Evolutionary conservation across 768 basidiomycete genomes (phyloP), one percentile per base, ranked within the genome.

Genomic region (Boletus reticuloceps): DNA sequence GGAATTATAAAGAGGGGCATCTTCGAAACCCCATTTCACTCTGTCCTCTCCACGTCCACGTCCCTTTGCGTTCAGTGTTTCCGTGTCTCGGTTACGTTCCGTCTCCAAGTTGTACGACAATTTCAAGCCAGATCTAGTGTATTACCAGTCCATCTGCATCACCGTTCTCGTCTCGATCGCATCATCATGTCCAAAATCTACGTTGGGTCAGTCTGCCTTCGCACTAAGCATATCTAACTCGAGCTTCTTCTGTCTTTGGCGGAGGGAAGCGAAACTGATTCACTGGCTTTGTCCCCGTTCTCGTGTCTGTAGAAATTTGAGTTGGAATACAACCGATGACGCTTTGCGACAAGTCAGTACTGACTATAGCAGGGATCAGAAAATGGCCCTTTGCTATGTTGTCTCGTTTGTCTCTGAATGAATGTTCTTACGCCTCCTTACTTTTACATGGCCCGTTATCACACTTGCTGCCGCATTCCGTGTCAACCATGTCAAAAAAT

Each of bases 311-410:
- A 92, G 91, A 80, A 92, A 92, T 85, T 81, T 92, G 82, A 91
- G 89, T 83, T 93, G 91, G 91, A 89, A 88, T 80, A 96, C 94
- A 74, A 94, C 85, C 73, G 94, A 96, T 84, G 94, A 96, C 40
- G 83, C 83, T 54, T 82, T 97, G 64, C 87, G 88, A 75, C 75
- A 84, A 78, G 93, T 94, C 82, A 86, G 91, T 90, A 44, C 66
- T 82, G 75, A 75, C 72, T 76, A 69, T 73, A 61, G 65, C 68
- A 46, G 54, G 66, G 67, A 60, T 58, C 59, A 20, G 45, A 48
- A 53, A 50, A 47, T 51, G 54, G 51, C 47, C 66, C 58, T 55
- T 58, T 71, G 70, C 72, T 75, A 66, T 79, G 78, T 84, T 79
- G 78, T 82, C 75, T 70, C 56, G 66, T 61, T 63, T 70, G 64